These are phyloP conservation scores for Pseudozyma sp. DNA, from an alignment of 1,284 basidiomycete genomes.

Conservation along the genomic window DNA sequence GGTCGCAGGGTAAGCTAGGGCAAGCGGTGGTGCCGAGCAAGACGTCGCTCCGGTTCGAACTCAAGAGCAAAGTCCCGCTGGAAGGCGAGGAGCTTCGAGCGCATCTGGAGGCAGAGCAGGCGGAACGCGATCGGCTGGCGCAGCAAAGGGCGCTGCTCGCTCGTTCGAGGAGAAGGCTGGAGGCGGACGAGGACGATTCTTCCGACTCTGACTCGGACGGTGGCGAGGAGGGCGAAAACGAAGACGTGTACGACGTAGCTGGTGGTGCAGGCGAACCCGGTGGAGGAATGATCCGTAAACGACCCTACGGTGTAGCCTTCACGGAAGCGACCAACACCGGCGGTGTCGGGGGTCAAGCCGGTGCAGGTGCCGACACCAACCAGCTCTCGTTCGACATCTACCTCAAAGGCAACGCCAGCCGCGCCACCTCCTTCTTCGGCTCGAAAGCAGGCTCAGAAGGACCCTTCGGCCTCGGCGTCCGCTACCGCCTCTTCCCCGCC, in stretches of 20 bases:
- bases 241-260: constrained; percentile 67
- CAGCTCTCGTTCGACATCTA: constrained; percentile 93
- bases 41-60: constrained; percentile 71
- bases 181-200: constrained; percentile 75
- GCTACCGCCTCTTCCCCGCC: constrained; percentile 97
- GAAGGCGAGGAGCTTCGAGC: constrained; percentile 80
- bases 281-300: constrained; percentile 25
- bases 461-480: constrained; percentile 75
- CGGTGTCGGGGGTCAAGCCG: constrained; percentile 51
- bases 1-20: constrained; percentile 89
- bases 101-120: constrained; percentile 81
- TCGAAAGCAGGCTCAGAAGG: constrained; percentile 42
- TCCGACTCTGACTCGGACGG: constrained; percentile 71
- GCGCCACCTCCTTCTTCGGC: constrained; percentile 83
- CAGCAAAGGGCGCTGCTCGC: constrained; percentile 83
- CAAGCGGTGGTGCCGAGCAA: constrained; percentile 72
- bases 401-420: constrained; percentile 89
- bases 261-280: constrained; percentile 10
- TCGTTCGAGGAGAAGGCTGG: constrained; percentile 86
- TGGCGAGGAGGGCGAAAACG: constrained; percentile 76
- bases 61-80: constrained; percentile 82
- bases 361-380: constrained; percentile 73
- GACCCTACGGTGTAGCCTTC: constrained; percentile 32
- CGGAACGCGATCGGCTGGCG: constrained; percentile 84
- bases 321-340: constrained; percentile 65